Evolutionary conservation across 2,329 filamentous ascomycete species (phyloP).

Genomic region (Neofusicoccum laricinum): DNA sequence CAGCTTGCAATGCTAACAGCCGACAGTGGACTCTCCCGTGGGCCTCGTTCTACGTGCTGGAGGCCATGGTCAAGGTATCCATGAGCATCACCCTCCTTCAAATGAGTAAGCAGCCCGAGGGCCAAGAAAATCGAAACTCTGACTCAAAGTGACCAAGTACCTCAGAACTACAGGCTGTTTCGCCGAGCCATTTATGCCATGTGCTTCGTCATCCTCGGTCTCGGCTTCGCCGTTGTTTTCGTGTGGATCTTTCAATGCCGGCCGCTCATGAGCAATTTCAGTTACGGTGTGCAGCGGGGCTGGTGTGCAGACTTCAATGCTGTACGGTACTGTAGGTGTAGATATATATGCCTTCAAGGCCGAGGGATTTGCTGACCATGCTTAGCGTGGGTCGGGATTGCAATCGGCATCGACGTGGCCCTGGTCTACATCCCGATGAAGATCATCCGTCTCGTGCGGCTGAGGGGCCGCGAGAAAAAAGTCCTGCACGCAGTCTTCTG

Average conservation of each 20-base stretch:
- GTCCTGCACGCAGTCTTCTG: not conserved
- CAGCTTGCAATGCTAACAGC: not conserved
- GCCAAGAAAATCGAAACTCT: not conserved
- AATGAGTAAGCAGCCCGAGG: not conserved
- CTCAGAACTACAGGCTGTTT: not conserved
- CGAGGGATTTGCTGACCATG: not conserved
- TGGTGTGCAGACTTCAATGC: not conserved
- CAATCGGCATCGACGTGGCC: not conserved
- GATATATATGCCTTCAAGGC: not conserved
- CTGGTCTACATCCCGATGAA: constrained; percentile 2
- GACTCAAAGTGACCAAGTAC: not conserved
- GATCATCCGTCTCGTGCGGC: not conserved
- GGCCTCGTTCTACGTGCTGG: not conserved
- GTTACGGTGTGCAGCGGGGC: not conserved
- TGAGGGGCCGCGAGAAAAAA: not conserved
- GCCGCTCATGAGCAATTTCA: constrained; percentile 5
- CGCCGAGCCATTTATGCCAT: not conserved
- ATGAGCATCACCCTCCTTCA: constrained; percentile 3
- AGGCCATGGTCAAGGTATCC: constrained; percentile 9
- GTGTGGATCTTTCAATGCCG: constrained; percentile 10
- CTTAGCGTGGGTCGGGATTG: constrained; percentile 1
- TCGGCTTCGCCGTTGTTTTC: not conserved
- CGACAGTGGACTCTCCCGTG: not conserved
- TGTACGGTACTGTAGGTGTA: not conserved
- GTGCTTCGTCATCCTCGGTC: not conserved